These are phyloP conservation scores for Yamadazyma triangularis DNA, from an alignment of 1,139 yeast species.

Conservation along the genomic window DNA sequence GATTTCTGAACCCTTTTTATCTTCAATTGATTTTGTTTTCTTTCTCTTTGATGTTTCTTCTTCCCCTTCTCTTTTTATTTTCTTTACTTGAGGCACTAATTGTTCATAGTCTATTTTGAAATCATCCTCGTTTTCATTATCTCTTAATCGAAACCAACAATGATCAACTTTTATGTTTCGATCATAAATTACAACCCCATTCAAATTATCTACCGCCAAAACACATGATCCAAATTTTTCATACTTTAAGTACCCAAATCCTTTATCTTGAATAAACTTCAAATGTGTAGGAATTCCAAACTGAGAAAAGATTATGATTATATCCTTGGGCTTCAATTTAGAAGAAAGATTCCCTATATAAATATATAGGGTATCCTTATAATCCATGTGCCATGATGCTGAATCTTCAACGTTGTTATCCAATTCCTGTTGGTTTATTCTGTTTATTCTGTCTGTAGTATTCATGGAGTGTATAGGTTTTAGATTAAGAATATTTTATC, in stretches of 20 bases:
- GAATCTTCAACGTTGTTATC: slow-evolving; percentile 51
- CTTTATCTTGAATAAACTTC: slow-evolving; percentile 68
- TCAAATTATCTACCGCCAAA: slow-evolving; percentile 84
- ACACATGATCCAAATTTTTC: slow-evolving; percentile 79
- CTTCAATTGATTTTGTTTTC: slow-evolving; percentile 10
- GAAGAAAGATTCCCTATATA: slow-evolving; percentile 70
- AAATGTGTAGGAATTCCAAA: slow-evolving; percentile 84
- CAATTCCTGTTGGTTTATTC: slow-evolving; percentile 66
- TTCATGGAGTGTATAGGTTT: slow-evolving; percentile 24
- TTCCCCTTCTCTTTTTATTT: slow-evolving; percentile 4
- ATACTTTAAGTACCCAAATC: slow-evolving; percentile 80
- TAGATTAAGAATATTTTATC: background rate
- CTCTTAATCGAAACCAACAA: slow-evolving; percentile 56
- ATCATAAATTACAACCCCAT: slow-evolving; percentile 64
- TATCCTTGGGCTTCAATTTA: slow-evolving; percentile 67
- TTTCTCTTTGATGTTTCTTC: slow-evolving; percentile 12
- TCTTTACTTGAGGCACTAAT: slow-evolving; percentile 11
- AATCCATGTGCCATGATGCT: slow-evolving; percentile 90
- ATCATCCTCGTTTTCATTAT: slow-evolving; percentile 46
- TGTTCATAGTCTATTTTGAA: slow-evolving; percentile 31
- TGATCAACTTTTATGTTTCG: slow-evolving; percentile 69
- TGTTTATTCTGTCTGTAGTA: slow-evolving; percentile 47
- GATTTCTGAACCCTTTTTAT: slow-evolving; percentile 8
- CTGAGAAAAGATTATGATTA: slow-evolving; percentile 78
- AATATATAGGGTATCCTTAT: slow-evolving; percentile 55